Percentiles rank a stretch among this genome's conserved stretches.
Evolutionary conservation across 257 asterid species (phyloP).

Genomic region (Dorcoceras hygrometricum): DNA sequence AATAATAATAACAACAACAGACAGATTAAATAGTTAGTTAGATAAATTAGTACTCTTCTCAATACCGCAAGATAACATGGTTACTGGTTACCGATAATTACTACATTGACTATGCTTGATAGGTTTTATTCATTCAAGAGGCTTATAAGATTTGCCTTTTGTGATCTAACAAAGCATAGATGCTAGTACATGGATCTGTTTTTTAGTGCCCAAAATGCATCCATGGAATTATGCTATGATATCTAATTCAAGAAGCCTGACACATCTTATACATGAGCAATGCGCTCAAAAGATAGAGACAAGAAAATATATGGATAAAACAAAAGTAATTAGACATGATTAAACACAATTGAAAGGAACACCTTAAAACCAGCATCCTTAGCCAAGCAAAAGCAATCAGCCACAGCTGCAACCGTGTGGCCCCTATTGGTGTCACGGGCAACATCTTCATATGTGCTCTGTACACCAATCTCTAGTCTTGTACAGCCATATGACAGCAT

Average conservation of each 20-base stretch:
- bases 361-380: conserved; percentile 99
- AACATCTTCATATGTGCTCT: conserved; percentile 98
- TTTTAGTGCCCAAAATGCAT: neutral
- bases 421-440: conserved; percentile 99
- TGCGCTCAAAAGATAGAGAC: neutral
- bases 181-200: too few species aligned
- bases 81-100: neutral
- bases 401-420: conserved; percentile 97
- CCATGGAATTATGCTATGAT: neutral
- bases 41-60: neutral
- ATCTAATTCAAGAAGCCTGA: neutral
- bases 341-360: conserved; percentile 20
- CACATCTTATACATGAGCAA: neutral
- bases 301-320: conserved; percentile 2
- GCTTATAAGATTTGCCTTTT: neutral
- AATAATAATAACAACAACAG: too few species aligned
- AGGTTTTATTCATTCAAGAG: neutral
- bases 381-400: conserved; percentile 98
- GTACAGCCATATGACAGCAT: conserved; percentile 98
- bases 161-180: neutral
- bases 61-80: neutral
- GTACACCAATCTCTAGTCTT: conserved; percentile 96
- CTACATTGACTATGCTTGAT: neutral
- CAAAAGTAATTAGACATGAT: neutral
- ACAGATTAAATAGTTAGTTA: too few species aligned